Conservation (phyloP, 1,284 basidiomycete species). For the Tausonia pullulans region DNA sequence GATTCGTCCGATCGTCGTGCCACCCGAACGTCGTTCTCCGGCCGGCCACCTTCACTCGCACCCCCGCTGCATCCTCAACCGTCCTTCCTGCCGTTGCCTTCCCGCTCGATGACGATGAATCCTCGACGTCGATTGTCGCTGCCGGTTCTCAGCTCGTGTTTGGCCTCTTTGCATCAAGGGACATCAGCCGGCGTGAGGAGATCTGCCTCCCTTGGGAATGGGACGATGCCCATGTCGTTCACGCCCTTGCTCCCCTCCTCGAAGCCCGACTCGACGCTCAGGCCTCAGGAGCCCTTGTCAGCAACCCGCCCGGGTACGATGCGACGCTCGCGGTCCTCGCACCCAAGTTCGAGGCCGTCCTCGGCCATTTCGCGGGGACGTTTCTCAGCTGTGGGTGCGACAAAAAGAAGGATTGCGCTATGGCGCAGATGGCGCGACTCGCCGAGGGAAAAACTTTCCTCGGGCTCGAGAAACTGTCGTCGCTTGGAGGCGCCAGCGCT, state of each 20-base stretch:
- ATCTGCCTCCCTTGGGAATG: constrained; percentile 90
- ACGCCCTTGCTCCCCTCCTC: constrained; percentile 61
- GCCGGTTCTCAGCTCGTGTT: constrained; percentile 51
- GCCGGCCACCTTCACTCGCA: constrained; percentile 52
- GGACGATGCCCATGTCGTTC: constrained; percentile 85
- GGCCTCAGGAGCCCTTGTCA: constrained; percentile 20
- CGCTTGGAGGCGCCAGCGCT: background rate
- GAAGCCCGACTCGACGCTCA: constrained; percentile 30
- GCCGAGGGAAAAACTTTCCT: constrained; percentile 31
- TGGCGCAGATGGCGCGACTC: constrained; percentile 53
- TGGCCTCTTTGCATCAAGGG: constrained; percentile 68
- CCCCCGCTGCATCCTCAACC: constrained; percentile 9
- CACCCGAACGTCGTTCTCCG: constrained; percentile 78
- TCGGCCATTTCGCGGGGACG: constrained; percentile 58
- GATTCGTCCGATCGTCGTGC: constrained; percentile 75
- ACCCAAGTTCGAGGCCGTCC: constrained; percentile 54
- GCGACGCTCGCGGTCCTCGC: constrained; percentile 43
- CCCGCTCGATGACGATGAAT: constrained; percentile 15
- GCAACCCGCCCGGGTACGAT: constrained; percentile 10
- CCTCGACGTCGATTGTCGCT: constrained; percentile 15
- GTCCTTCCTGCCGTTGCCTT: background rate
- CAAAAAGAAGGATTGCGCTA: constrained; percentile 50
- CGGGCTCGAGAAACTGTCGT: constrained; percentile 11
- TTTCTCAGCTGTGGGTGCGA: constrained; percentile 71
- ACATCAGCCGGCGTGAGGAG: constrained; percentile 71